Conservation (phyloP, 768 basidiomycete species). For the Xerocomus potaroensis region DNA sequence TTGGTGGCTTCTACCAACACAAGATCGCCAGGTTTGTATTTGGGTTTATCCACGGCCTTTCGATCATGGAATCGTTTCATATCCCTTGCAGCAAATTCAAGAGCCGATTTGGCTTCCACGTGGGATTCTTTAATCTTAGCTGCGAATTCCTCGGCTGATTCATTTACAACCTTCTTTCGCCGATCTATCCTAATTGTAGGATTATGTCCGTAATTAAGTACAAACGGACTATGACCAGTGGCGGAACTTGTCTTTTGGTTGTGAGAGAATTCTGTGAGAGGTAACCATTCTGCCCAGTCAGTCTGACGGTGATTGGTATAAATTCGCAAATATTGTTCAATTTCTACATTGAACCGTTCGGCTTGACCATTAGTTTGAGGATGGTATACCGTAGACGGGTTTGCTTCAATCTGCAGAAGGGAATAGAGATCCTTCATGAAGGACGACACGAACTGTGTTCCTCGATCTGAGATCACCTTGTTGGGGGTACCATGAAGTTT, state of each 20-base stretch:
- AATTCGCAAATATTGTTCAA: too few species aligned
- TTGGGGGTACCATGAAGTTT: not conserved
- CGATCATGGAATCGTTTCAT: not conserved
- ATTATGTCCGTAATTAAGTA: not conserved
- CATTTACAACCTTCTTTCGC: not conserved
- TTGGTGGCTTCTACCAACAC: not conserved
- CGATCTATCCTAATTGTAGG: not conserved
- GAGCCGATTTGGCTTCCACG: not conserved
- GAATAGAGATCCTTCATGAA: not conserved
- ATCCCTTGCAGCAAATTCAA: not conserved
- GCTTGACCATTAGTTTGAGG: too few species aligned
- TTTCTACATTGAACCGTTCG: too few species aligned
- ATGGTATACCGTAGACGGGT: not conserved
- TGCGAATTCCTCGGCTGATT: not conserved
- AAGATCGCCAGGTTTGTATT: not conserved
- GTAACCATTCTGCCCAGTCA: too few species aligned
- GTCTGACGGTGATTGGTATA: too few species aligned
- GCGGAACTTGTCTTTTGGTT: not conserved
- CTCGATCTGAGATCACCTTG: not conserved
- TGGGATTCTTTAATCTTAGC: not conserved
- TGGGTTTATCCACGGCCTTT: not conserved
- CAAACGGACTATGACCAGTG: constrained; percentile 31
- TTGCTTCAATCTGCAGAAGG: not conserved
- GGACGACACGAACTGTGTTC: not conserved
- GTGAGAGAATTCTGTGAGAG: not conserved